Evolutionary conservation across 345 rosid species (phyloP), one percentile per base, ranked within the genome.

Genomic region (Camelina neglecta): DNA sequence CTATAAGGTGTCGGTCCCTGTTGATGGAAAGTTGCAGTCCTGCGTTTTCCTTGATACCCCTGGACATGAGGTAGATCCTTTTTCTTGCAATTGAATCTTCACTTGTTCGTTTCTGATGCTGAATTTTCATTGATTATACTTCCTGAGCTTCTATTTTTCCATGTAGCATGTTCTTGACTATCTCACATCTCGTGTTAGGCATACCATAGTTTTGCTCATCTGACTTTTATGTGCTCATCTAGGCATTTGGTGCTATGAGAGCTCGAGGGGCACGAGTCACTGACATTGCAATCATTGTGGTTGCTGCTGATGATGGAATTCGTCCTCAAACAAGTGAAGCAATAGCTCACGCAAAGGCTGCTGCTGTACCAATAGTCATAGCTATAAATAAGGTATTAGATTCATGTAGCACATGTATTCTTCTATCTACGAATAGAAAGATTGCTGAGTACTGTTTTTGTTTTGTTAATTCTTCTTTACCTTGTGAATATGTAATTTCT

Each of bases 201-300:
- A 55, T 69, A 47, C 42, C 12, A 69, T 35, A 61, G 8, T 47
- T 71, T 81, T 84, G 64, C 31, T 70, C 63, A 68, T 72, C 61
- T 74, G 16, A 68, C 54, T 77, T 76, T 82, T 83, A 35, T 47
- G 33, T 72, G 49, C 50, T 78, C 66, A 26, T 84, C 75, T 83
- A 95, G 99, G 97, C 97, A 76, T 95, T 95, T 87, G 99, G 97
- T 74, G 99, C 97, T 74, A 95, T 95, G 97, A 92, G 99, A 84
- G 99, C 99, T 83, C 97, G 97, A 29, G 97, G 99, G 74, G 97
- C 99, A 16, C 83, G 97, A 74, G 97, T 95, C 75, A 95, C 99
- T 42, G 99, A 95, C 74, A 92, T 95, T 67, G 96, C 90, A 71
- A 80, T 95, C 69, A 89, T 95, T 77, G 99, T 95, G 67, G 97